These are phyloP conservation scores for Cercospora sesami DNA, from an alignment of 2,329 filamentous ascomycete species.

Conservation along the genomic window DNA sequence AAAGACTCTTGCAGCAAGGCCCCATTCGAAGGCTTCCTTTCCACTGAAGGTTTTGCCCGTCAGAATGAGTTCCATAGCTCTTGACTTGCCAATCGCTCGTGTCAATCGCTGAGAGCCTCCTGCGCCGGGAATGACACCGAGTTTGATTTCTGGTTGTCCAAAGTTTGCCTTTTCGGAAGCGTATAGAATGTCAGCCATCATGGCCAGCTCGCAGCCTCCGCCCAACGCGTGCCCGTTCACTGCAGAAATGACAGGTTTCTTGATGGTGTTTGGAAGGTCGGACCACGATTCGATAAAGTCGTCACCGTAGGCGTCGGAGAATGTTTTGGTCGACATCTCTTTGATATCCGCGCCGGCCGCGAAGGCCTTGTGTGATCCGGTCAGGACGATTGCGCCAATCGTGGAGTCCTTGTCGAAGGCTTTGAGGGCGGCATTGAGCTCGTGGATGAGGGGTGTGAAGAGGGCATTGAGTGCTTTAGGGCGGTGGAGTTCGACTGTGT, in stretches of 20 bases:
- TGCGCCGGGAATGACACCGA: constrained; percentile 87
- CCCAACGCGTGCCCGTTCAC: constrained; percentile 94
- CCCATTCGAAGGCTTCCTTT: constrained; percentile 83
- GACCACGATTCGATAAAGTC: constrained; percentile 98
- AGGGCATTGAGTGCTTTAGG: constrained; percentile 95
- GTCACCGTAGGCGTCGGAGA: constrained; percentile 79
- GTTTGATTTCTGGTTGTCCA: constrained; percentile 94
- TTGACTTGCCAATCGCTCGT: constrained; percentile 65
- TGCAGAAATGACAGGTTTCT: constrained; percentile 91
- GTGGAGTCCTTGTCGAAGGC: constrained; percentile 68
- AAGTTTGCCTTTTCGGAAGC: constrained; percentile 84
- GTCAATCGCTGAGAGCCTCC: constrained; percentile 89
- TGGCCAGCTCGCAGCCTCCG: constrained; percentile 91
- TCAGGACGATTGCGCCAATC: constrained; percentile 77
- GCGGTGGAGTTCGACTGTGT: constrained; percentile 81
- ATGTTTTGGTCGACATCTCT: constrained; percentile 93
- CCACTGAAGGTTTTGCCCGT: constrained; percentile 84
- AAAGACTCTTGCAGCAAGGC: constrained; percentile 80
- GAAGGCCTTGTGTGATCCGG: constrained; percentile 86
- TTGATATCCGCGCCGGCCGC: constrained; percentile 98
- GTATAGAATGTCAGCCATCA: constrained; percentile 97
- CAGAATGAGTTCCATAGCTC: constrained; percentile 87
- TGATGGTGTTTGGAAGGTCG: constrained; percentile 74
- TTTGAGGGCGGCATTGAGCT: constrained; percentile 77
- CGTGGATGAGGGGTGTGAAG: constrained; percentile 82